Conservation (phyloP, 1,284 basidiomycete species). For the Trametes pubescens region DNA sequence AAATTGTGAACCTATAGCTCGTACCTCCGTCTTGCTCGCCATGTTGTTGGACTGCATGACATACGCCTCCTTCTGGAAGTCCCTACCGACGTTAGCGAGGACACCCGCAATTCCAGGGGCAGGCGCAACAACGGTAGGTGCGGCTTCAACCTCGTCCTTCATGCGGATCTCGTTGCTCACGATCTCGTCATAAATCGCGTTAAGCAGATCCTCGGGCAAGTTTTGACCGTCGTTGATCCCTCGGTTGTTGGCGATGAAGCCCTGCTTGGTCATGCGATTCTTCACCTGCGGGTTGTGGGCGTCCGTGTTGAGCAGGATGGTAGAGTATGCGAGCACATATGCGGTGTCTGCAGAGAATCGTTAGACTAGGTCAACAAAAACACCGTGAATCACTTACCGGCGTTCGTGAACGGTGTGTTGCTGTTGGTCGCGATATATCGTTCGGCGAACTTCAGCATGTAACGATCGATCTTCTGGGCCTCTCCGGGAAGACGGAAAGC, state of each 20-base stretch:
- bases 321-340: constrained; percentile 93
- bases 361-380: not conserved
- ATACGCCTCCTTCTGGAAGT: constrained; percentile 94
- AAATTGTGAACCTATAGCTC: constrained; percentile 18
- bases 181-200: constrained; percentile 89
- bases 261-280: constrained; percentile 88
- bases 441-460: constrained; percentile 98
- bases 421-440: constrained; percentile 90
- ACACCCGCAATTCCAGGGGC: constrained; percentile 82
- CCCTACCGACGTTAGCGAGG: constrained; percentile 88
- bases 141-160: constrained; percentile 92
- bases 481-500: constrained; percentile 96
- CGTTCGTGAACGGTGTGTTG: constrained; percentile 84
- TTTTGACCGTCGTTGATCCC: constrained; percentile 93
- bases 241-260: constrained; percentile 93
- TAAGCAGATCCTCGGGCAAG: constrained; percentile 86
- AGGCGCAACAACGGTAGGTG: constrained; percentile 53
- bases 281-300: constrained; percentile 95
- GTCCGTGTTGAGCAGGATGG: constrained; percentile 96
- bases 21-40: constrained; percentile 93
- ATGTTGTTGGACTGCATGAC: constrained; percentile 94
- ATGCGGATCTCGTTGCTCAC: constrained; percentile 92
- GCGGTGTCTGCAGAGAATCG: constrained; percentile 71
- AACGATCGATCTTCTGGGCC: constrained; percentile 98
- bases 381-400: constrained; percentile 56